These are phyloP conservation scores for Immersiella caudata DNA, from an alignment of 495 filamentous ascomycete species.

Conservation along the genomic window DNA sequence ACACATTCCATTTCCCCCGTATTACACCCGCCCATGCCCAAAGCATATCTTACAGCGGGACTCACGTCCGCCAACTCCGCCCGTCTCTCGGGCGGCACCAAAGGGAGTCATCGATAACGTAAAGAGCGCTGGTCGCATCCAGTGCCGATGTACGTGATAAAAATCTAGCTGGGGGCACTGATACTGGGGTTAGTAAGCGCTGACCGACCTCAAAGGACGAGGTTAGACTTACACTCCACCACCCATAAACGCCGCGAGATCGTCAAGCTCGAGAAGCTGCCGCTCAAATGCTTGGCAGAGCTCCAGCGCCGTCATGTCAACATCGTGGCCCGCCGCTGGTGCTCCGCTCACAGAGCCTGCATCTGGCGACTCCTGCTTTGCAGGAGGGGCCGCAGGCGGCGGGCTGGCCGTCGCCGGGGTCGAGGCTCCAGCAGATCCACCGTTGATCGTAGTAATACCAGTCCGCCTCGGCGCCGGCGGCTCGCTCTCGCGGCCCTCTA, in stretches of 20 bases:
- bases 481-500: conserved; percentile 46
- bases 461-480: conserved; percentile 47
- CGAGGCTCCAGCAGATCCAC: conserved; percentile 47
- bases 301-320: conserved; percentile 54
- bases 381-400: conserved; percentile 32
- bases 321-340: conserved; percentile 23
- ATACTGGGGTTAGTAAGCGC: conserved; percentile 16
- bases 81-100: background rate
- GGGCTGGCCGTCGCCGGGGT: conserved; percentile 49
- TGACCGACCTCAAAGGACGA: conserved; percentile 1
- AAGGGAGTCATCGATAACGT: background rate
- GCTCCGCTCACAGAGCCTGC: conserved; percentile 31
- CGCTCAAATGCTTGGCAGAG: conserved; percentile 53
- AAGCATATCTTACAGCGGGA: background rate
- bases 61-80: background rate
- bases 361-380: conserved; percentile 47
- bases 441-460: conserved; percentile 54
- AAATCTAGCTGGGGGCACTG: conserved; percentile 32
- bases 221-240: conserved; percentile 47
- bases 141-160: background rate
- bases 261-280: conserved; percentile 53
- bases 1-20: background rate
- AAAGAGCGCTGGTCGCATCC: background rate
- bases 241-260: conserved; percentile 57
- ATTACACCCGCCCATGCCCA: background rate